A percentile compares a stretch with the other conserved stretches of the same genome.
These are phyloP conservation scores for Talaromyces nanjingensis DNA, from an alignment of 495 filamentous ascomycete genomes.

Conservation along the genomic window DNA sequence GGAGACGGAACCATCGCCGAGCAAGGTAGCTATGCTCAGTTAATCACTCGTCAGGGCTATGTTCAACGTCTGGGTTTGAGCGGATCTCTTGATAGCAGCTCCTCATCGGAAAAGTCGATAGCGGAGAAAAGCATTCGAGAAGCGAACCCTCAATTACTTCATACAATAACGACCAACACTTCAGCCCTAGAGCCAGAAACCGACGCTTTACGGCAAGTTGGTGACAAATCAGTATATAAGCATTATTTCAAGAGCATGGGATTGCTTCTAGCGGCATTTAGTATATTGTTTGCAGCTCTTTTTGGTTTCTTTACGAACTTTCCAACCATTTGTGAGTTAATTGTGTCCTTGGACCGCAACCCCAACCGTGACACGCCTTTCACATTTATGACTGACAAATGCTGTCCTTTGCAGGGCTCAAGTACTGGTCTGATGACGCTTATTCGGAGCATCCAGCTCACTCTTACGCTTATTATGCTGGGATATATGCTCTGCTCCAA, in stretches of 20 bases:
- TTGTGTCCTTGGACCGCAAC: not conserved
- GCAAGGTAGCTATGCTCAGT: conserved; percentile 33
- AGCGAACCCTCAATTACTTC: not conserved
- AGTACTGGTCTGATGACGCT: conserved; percentile 27
- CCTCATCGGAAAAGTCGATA: not conserved
- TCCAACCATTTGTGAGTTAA: conserved; percentile 19
- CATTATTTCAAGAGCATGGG: conserved; percentile 34
- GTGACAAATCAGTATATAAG: conserved; percentile 24
- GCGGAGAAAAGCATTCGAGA: not conserved
- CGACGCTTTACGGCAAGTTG: conserved; percentile 7
- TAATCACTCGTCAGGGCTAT: conserved; percentile 25
- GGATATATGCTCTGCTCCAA: conserved; percentile 25
- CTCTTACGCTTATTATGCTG: conserved; percentile 25
- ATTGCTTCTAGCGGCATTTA: conserved; percentile 5
- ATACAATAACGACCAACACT: not conserved
- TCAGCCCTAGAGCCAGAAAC: conserved; percentile 9
- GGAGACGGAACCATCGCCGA: conserved; percentile 32
- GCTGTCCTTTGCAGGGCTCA: conserved; percentile 18
- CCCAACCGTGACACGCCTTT: not conserved
- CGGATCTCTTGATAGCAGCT: not conserved
- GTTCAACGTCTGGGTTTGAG: conserved; percentile 13
- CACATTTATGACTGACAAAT: not conserved
- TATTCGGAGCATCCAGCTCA: conserved; percentile 17
- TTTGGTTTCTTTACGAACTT: conserved; percentile 30
- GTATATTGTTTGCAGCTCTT: conserved; percentile 16